phyloP scores from a whole-genome alignment of 805 yeast species.

The Lachancea lanzarotensis region DNA sequence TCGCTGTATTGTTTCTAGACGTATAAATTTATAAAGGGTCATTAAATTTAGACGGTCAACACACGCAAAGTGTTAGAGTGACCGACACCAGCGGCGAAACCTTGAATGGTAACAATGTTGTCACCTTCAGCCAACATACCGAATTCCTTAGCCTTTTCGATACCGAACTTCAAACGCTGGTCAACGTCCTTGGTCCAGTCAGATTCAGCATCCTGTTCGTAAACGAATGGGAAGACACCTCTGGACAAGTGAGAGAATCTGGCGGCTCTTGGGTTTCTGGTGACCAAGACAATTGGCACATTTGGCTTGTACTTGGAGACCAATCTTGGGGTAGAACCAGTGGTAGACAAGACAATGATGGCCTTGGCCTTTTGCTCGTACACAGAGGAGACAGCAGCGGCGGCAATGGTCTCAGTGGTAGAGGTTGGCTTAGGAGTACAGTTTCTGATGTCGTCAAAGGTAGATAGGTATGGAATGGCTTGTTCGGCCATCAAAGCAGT shows the following conservation, averaged over 20 bases:
- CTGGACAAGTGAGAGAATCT: conserved; percentile 95
- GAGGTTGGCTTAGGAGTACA: conserved; percentile 83
- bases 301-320: conserved; percentile 96
- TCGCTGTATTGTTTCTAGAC: conserved; percentile 1
- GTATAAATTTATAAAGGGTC: conserved; percentile 10
- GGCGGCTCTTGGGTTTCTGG: conserved; percentile 90
- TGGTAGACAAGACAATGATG: conserved; percentile 88
- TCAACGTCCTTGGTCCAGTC: conserved; percentile 98
- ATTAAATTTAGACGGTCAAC: conserved; percentile 51
- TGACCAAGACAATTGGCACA: conserved; percentile 95
- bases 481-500: conserved; percentile 94
- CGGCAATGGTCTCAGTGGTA: conserved; percentile 93
- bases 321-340: conserved; percentile 93
- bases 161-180: conserved; percentile 88
- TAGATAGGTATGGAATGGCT: conserved; percentile 82
- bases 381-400: conserved; percentile 93
- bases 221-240: conserved; percentile 97
- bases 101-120: conserved; percentile 90
- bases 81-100: conserved; percentile 98
- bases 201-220: conserved; percentile 48
- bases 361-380: conserved; percentile 97
- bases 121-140: conserved; percentile 86
- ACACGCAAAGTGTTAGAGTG: conserved; percentile 98
- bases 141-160: conserved; percentile 77
- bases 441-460: conserved; percentile 82